Evolutionary conservation across 2,329 filamentous ascomycete species (phyloP).

Genomic region (Colletotrichum echinochloae): DNA sequence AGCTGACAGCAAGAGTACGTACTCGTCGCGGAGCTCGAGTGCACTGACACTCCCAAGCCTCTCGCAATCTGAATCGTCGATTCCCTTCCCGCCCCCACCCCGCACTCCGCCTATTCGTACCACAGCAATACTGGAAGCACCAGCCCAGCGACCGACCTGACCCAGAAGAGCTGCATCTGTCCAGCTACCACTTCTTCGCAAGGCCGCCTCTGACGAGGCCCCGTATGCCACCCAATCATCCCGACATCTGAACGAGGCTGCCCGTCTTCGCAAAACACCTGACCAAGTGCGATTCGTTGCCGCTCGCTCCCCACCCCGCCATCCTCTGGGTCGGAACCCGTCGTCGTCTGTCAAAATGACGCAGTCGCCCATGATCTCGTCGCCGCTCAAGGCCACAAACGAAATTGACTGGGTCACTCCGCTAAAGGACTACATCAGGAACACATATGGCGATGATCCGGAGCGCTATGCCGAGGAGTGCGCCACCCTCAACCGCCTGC

Average conservation of each 20-base stretch:
- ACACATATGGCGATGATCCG: slow-evolving; percentile 95
- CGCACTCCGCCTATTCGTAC: slow-evolving; percentile 32
- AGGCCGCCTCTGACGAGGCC: slow-evolving; percentile 34
- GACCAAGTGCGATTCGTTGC: slow-evolving; percentile 26
- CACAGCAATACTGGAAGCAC: slow-evolving; percentile 32
- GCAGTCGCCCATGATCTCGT: slow-evolving; percentile 94
- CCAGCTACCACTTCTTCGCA: slow-evolving; percentile 26
- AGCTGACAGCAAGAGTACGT: slow-evolving; percentile 26
- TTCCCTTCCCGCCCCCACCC: slow-evolving; percentile 35
- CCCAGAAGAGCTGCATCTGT: slow-evolving; percentile 36
- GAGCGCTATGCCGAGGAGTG: slow-evolving; percentile 97
- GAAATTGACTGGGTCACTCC: slow-evolving; percentile 98
- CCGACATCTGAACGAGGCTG: slow-evolving; percentile 36
- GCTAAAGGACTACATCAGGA: slow-evolving; percentile 91
- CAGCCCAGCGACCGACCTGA: slow-evolving; percentile 17
- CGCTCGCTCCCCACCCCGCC: slow-evolving; percentile 10
- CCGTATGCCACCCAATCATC: slow-evolving; percentile 37
- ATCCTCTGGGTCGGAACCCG: slow-evolving; percentile 19
- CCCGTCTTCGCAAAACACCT: slow-evolving; percentile 11
- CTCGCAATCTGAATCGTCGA: slow-evolving; percentile 23
- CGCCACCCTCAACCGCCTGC: slow-evolving; percentile 89
- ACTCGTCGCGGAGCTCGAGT: slow-evolving; percentile 17
- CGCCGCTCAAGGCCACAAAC: slow-evolving; percentile 92
- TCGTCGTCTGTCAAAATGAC: slow-evolving; percentile 65
- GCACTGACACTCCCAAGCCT: slow-evolving; percentile 30